Evolutionary conservation across 768 basidiomycete genomes (phyloP), one percentile per base, ranked within the genome.

Genomic region (Russula olivacea): DNA sequence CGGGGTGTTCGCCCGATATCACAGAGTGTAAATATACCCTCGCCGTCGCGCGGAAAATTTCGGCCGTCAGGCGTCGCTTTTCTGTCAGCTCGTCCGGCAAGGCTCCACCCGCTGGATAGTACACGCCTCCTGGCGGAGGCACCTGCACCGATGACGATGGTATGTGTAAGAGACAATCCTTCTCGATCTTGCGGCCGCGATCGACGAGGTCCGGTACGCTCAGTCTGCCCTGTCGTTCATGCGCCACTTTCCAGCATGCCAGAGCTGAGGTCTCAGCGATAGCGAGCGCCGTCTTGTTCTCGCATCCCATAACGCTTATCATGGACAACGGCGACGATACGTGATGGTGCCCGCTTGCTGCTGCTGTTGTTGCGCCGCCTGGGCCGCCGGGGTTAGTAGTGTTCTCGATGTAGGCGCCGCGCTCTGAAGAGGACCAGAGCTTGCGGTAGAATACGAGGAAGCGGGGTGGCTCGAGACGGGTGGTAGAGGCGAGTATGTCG

Each of bases 231-330:
- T 63, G 66, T 0, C 36, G 61, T 63, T 61, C 59, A 58, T 82
- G 75, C 0, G 56, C 58, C 21, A 76, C 75, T 75, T 91, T 91
- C 89, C 88, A 93, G 57, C 64, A 69, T 47, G 86, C 79, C 17
- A 93, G 80, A 21, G 74, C 75, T 12, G 86, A 83, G 41, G 83
- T 87, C 75, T 91, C 84, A 4, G 91, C 88, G 49, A 93, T 78
- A 30, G 88, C 89, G 79, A 88, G 86, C 53, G 93, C 83, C 58
- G 89, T 83, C 63, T 78, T 75, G 74, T 91, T 90, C 69, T 88
- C 86, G 77, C 91, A 91, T 21, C 91, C 91, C 89, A 93, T 93
- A 6, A 89, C 81, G 49, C 80, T 78, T 75, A 90, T 78, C 91
- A 93, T 93, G n/a, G 83, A 84, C 60, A 83, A 78, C 69, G 79